These are phyloP conservation scores for Paramyrothecium sp. DNA, from an alignment of 2,329 filamentous ascomycete genomes.

Conservation along the genomic window DNA sequence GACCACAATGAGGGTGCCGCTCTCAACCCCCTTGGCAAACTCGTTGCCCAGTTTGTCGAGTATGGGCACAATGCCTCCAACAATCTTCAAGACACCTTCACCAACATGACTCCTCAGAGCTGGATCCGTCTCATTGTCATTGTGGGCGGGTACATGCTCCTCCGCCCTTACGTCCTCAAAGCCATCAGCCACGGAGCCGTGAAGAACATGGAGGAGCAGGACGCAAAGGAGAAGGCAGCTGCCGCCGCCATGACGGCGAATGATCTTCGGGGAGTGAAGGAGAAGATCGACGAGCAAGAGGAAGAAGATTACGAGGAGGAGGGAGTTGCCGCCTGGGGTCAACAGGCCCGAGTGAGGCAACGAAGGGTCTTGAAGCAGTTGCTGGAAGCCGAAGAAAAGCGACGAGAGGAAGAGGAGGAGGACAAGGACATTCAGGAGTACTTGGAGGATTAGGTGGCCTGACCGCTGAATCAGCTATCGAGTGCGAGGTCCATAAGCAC, in stretches of 20 bases:
- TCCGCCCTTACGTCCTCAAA: conserved; percentile 74
- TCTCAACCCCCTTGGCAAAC: conserved; percentile 32
- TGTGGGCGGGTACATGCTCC: conserved; percentile 69
- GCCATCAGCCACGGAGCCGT: conserved; percentile 62
- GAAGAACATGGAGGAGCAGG: conserved; percentile 61
- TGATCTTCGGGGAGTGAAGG: conserved; percentile 56
- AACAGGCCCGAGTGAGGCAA: conserved; percentile 68
- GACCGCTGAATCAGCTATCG: no score
- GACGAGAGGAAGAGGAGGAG: conserved; percentile 61
- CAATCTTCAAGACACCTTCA: conserved; percentile 50
- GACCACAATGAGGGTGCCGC: conserved; percentile 20
- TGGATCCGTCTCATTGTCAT: conserved; percentile 71
- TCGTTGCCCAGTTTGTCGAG: conserved; percentile 27
- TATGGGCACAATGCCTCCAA: conserved; percentile 37
- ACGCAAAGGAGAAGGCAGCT: conserved; percentile 51
- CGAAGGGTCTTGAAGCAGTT: conserved; percentile 64
- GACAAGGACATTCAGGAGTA: conserved; percentile 77
- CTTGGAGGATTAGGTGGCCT: conserved; percentile 50
- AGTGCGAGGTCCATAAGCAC: no score
- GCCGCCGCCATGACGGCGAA: conserved; percentile 64
- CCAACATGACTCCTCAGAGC: conserved; percentile 48
- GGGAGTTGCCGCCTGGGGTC: conserved; percentile 63
- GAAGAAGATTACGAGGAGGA: conserved; percentile 37
- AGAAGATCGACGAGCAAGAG: conserved; percentile 52
- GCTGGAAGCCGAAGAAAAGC: conserved; percentile 61